A percentile compares a stretch with the other conserved stretches of the same genome.
Conservation (phyloP, 768 basidiomycete species). For the Mycena leptocephala region DNA sequence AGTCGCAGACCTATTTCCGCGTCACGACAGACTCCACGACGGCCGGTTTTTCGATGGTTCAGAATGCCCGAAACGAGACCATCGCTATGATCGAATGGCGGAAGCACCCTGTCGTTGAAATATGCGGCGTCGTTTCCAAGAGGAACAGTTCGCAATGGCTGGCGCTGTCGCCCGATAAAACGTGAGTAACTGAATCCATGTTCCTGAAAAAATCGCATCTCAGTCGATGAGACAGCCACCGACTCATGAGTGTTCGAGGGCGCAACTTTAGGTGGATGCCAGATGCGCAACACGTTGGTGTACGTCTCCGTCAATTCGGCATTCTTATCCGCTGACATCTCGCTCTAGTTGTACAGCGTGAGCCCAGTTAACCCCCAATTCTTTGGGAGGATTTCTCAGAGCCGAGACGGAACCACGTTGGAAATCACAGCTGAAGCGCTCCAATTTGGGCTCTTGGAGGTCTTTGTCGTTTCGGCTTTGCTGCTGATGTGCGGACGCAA, state of each 20-base stretch:
- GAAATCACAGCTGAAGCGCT: constrained; percentile 30
- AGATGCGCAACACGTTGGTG: constrained; percentile 11
- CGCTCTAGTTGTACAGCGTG: constrained; percentile 22
- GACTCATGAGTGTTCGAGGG: constrained; percentile 22
- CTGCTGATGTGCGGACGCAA: constrained; percentile 33
- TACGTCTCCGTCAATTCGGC: neutral
- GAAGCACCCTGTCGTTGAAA: constrained; percentile 49
- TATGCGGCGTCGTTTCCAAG: constrained; percentile 47
- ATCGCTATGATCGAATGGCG: constrained; percentile 59
- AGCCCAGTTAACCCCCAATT: constrained; percentile 20
- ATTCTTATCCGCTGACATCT: neutral
- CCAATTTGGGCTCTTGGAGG: constrained; percentile 27
- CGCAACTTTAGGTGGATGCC: constrained; percentile 30
- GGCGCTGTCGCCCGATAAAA: constrained; percentile 51
- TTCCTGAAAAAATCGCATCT: neutral
- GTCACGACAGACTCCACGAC: constrained; percentile 52
- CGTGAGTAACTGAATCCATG: constrained; percentile 39
- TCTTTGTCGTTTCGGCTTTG: constrained; percentile 25
- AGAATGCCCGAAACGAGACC: constrained; percentile 49
- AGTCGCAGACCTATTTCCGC: constrained; percentile 55
- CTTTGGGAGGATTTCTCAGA: constrained; percentile 20
- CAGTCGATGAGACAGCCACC: constrained; percentile 2
- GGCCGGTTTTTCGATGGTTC: constrained; percentile 53
- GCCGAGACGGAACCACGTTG: constrained; percentile 6
- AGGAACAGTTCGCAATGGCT: constrained; percentile 56